Conservation (phyloP, 169 alveolate genomes). For the Plasmodium coatneyi region DNA sequence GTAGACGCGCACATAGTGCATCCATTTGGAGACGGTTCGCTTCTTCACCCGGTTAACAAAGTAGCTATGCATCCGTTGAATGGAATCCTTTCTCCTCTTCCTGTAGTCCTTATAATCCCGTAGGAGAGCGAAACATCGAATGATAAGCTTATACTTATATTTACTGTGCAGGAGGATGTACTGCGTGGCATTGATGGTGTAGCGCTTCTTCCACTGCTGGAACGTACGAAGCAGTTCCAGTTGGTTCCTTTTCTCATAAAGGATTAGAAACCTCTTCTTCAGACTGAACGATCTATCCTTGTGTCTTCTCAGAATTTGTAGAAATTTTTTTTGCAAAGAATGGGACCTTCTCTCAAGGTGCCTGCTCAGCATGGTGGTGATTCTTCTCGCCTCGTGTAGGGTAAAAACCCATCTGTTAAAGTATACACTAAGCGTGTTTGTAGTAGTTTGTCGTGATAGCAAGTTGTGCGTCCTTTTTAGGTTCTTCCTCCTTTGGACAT, state of each 20-base stretch:
- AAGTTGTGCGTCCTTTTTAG: background rate
- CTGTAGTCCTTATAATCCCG: slow-evolving; percentile 4
- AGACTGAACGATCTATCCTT: slow-evolving; percentile 13
- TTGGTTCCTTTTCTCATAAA: slow-evolving; percentile 34
- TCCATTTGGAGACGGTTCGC: background rate
- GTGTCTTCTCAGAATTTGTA: slow-evolving; percentile 8
- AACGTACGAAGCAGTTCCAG: background rate
- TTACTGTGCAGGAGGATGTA: slow-evolving; percentile 29
- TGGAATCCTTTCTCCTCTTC: background rate
- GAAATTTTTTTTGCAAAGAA: slow-evolving; percentile 21
- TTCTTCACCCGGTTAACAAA: background rate
- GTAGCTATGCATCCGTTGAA: background rate
- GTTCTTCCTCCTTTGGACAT: background rate
- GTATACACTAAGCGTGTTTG: background rate
- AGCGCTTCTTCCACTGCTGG: slow-evolving; percentile 31
- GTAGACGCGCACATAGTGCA: background rate
- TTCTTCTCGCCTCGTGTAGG: background rate
- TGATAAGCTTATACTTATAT: slow-evolving; percentile 52
- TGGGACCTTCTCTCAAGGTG: slow-evolving; percentile 2
- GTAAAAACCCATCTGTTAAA: background rate
- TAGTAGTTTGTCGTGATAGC: background rate
- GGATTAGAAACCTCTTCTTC: slow-evolving; percentile 21
- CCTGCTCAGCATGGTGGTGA: background rate
- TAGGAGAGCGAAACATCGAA: slow-evolving; percentile 5
- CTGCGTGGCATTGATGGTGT: slow-evolving; percentile 20